These are phyloP conservation scores for Trichophyton simii DNA, from an alignment of 2,329 filamentous ascomycete species.

Conservation along the genomic window DNA sequence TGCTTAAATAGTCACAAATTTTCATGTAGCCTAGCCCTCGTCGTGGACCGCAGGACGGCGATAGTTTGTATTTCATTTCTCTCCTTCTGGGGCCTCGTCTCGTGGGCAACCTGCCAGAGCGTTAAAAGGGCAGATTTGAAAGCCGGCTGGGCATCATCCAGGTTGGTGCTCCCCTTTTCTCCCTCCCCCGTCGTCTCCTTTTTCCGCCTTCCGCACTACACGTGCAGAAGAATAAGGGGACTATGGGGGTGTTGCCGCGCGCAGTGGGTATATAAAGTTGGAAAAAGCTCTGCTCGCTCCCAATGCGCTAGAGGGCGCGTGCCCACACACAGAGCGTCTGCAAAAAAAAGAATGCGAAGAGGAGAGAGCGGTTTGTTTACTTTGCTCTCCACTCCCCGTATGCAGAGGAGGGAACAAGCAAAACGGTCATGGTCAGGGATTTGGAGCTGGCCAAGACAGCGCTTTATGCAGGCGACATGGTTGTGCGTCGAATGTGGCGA, in stretches of 20 bases:
- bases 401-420: neutral
- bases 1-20: neutral
- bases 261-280: neutral
- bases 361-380: neutral
- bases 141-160: neutral
- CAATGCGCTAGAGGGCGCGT: conserved; percentile 2
- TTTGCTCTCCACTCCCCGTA: neutral
- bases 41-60: neutral
- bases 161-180: neutral
- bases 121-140: neutral
- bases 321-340: neutral
- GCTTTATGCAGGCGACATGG: neutral
- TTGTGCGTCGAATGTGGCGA: neutral
- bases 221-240: neutral
- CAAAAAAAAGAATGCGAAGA: neutral
- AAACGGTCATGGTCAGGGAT: neutral
- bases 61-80: neutral
- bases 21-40: neutral
- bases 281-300: neutral
- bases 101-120: neutral
- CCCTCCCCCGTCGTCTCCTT: too few species aligned
- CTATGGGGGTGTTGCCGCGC: neutral
- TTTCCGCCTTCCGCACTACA: neutral
- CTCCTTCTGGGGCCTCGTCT: neutral
- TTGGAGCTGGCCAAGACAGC: neutral